phyloP scores from a whole-genome alignment of 2,329 filamentous ascomycete species.

The Pezicula neosporulosa region DNA sequence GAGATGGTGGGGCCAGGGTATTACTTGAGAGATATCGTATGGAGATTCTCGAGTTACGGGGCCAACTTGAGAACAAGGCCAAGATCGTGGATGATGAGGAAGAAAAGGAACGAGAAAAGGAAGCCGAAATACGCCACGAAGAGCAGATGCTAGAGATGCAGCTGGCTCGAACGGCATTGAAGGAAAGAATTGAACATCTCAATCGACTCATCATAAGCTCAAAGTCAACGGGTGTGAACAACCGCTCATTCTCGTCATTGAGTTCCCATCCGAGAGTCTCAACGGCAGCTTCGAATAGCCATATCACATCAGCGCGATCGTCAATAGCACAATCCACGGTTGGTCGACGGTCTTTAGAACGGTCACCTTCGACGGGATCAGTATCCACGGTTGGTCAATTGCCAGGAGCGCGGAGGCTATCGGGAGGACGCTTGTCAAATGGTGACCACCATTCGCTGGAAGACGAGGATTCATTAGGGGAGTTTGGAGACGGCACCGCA shows the following conservation, averaged over 20 bases:
- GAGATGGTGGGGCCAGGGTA: constrained; percentile 83
- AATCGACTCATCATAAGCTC: constrained; percentile 94
- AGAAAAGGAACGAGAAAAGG: constrained; percentile 70
- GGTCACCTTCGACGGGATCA: constrained; percentile 66
- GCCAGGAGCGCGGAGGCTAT: constrained; percentile 16
- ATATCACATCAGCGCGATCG: constrained; percentile 61
- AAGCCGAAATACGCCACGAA: constrained; percentile 83
- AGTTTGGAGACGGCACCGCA: constrained; percentile 83
- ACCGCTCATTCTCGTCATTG: constrained; percentile 67
- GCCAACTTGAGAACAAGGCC: constrained; percentile 79
- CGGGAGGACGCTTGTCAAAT: constrained; percentile 8
- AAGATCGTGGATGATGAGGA: constrained; percentile 66
- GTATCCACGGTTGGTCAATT: constrained; percentile 27
- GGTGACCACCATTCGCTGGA: constrained; percentile 31
- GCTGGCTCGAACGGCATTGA: constrained; percentile 87
- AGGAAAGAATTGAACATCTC: constrained; percentile 95
- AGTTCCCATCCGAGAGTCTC: constrained; percentile 63
- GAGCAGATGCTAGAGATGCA: constrained; percentile 99
- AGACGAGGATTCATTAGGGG: constrained; percentile 70
- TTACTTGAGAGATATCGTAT: constrained; percentile 89
- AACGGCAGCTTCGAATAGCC: constrained; percentile 27
- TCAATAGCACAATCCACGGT: constrained; percentile 64
- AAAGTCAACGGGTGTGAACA: constrained; percentile 93
- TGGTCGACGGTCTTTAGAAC: constrained; percentile 44
- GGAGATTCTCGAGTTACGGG: constrained; percentile 81